Evolutionary conservation across 2,329 filamentous ascomycete genomes (phyloP).

Genomic region (Alternaria hordeiaustralica): DNA sequence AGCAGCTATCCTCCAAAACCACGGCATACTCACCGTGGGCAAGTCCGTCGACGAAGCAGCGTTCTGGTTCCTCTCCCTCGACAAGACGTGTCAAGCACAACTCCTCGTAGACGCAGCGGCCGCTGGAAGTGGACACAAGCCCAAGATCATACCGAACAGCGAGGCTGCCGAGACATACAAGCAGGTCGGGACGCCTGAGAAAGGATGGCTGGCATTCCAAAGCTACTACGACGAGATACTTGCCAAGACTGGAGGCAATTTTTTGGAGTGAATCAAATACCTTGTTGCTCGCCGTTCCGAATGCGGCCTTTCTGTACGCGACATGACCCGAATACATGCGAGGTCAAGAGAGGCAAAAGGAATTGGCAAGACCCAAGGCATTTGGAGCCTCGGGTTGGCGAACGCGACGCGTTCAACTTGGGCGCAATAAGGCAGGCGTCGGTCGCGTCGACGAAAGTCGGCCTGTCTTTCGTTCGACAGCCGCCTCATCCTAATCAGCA

Average conservation of each 20-base stretch:
- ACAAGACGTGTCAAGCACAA: slow-evolving; percentile 56
- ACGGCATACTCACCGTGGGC: slow-evolving; percentile 49
- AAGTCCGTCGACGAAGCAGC: slow-evolving; percentile 53
- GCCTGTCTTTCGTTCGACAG: neutral
- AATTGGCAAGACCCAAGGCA: neutral
- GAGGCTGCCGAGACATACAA: slow-evolving; percentile 51
- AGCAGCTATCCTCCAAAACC: slow-evolving; percentile 49
- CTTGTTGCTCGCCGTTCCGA: too few species aligned
- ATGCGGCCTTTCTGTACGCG: too few species aligned
- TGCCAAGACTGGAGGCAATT: slow-evolving; percentile 58
- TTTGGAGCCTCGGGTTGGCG: neutral
- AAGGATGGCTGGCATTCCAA: slow-evolving; percentile 62
- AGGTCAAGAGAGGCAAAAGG: neutral
- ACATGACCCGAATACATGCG: too few species aligned
- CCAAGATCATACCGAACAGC: slow-evolving; percentile 50
- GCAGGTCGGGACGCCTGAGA: slow-evolving; percentile 56
- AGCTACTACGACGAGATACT: slow-evolving; percentile 62
- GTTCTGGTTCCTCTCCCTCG: slow-evolving; percentile 55
- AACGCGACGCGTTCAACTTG: neutral
- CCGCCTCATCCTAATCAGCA: neutral
- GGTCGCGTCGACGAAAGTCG: neutral
- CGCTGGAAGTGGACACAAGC: slow-evolving; percentile 47
- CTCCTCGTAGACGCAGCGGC: slow-evolving; percentile 52
- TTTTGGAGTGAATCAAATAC: too few species aligned
- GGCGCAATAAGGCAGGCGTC: neutral